Conservation (phyloP, 179 eudicot species). For the Beta lomatogona region DNA sequence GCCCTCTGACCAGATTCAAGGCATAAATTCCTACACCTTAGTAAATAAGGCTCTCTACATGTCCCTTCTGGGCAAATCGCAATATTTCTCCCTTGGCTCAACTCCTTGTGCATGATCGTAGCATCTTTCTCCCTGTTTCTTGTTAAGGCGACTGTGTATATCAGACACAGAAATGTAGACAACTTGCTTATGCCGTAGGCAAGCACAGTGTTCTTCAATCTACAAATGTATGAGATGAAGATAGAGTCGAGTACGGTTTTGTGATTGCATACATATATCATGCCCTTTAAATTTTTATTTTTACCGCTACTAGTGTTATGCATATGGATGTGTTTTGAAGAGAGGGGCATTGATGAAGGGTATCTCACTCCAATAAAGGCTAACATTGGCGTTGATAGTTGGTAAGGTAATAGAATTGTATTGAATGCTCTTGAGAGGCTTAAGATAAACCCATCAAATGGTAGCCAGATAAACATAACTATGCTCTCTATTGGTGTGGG, state of each 20-base stretch:
- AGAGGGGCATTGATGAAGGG: too few species aligned
- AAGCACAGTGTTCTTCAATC: neutral
- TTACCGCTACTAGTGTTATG: neutral
- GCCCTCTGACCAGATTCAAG: too few species aligned
- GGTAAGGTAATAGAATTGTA: too few species aligned
- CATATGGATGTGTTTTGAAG: too few species aligned
- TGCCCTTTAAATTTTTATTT: slow-evolving; percentile 4
- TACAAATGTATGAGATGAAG: slow-evolving; percentile 7
- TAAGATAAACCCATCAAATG: too few species aligned
- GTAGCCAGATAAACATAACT: too few species aligned
- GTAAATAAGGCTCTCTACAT: slow-evolving; percentile 35
- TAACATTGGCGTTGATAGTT: too few species aligned
- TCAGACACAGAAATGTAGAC: slow-evolving; percentile 7
- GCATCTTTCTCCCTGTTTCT: slow-evolving; percentile 29
- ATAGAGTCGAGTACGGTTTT: slow-evolving; percentile 22
- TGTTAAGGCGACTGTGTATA: slow-evolving; percentile 23
- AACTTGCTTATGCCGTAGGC: slow-evolving; percentile 29
- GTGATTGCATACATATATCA: slow-evolving; percentile 30
- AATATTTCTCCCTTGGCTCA: slow-evolving; percentile 21
- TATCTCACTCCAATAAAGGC: too few species aligned
- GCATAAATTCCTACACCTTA: slow-evolving; percentile 38
- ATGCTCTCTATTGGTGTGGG: too few species aligned
- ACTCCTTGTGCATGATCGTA: slow-evolving; percentile 15
- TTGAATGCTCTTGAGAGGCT: too few species aligned
- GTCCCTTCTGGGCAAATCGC: slow-evolving; percentile 37